Percentiles rank a stretch among this genome's conserved stretches.
These are phyloP conservation scores for Cinnamomum micranthum DNA, from an alignment of 164 flowering plant genomes.

Conservation along the genomic window DNA sequence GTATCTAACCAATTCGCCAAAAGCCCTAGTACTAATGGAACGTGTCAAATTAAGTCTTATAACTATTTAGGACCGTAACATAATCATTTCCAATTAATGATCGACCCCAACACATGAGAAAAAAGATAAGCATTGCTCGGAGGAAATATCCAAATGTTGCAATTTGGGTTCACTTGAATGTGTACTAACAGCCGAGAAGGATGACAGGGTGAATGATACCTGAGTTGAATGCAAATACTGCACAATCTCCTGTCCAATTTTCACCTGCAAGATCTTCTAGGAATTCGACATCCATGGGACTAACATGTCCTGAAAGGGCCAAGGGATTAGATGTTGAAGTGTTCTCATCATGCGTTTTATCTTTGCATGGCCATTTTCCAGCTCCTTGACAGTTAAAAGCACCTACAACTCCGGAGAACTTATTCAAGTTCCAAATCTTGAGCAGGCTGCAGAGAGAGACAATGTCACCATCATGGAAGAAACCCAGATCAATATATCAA, in stretches of 20 bases:
- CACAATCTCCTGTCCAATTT: constrained; percentile 62
- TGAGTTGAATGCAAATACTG: constrained; percentile 54
- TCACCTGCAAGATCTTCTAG: constrained; percentile 57
- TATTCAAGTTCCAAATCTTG: constrained; percentile 86
- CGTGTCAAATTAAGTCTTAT: too few relatives aligned
- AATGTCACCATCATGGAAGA: background rate
- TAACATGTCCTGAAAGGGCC: constrained; percentile 33
- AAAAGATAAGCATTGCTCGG: too few relatives aligned
- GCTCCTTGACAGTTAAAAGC: constrained; percentile 87
- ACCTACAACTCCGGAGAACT: constrained; percentile 65
- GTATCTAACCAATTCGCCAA: too few relatives aligned
- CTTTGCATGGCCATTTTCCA: constrained; percentile 64
- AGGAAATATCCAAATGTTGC: background rate
- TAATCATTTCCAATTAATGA: too few relatives aligned
- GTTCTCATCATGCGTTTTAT: constrained; percentile 8
- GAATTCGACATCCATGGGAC: constrained; percentile 54
- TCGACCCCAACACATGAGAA: too few relatives aligned
- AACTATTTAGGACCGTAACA: too few relatives aligned
- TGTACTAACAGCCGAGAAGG: background rate
- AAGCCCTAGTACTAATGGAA: too few relatives aligned
- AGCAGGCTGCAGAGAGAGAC: constrained; percentile 10
- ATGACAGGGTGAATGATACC: constrained; percentile 26
- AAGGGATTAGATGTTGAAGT: constrained; percentile 5
- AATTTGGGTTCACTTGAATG: background rate
- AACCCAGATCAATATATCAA: background rate